Percentiles rank a stretch among this genome's conserved stretches.
phyloP scores from a whole-genome alignment of 257 asterid genomes.

The Solanum gandarillasii region DNA sequence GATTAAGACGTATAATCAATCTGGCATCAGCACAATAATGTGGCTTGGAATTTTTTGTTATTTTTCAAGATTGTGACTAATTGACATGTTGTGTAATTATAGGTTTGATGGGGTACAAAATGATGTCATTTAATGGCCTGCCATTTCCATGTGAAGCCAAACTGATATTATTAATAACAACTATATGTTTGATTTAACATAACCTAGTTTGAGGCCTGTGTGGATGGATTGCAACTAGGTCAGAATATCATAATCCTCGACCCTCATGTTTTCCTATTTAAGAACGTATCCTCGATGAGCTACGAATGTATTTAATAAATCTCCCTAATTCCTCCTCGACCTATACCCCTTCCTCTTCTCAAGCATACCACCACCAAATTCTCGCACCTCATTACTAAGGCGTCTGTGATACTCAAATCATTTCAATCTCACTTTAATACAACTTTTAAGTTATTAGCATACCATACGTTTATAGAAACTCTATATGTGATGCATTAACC shows the following conservation, averaged over 20 bases:
- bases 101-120: background rate
- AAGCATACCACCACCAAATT: background rate
- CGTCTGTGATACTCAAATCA: background rate
- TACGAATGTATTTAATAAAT: fast-evolving
- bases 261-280: background rate
- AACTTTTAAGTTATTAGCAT: background rate
- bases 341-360: background rate
- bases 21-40: background rate
- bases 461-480: background rate
- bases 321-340: background rate
- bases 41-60: background rate
- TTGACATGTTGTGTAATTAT: background rate
- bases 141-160: background rate
- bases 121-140: background rate
- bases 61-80: background rate
- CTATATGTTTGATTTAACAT: background rate
- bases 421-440: background rate
- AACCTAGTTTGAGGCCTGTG: background rate
- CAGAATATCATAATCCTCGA: background rate
- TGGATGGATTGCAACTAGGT: background rate
- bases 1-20: background rate
- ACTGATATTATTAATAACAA: background rate
- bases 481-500: background rate
- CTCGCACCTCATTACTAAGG: background rate
- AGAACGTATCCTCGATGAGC: fast-evolving